These are phyloP conservation scores for Solanum chilense DNA, from an alignment of 257 asterid species.

Conservation along the genomic window DNA sequence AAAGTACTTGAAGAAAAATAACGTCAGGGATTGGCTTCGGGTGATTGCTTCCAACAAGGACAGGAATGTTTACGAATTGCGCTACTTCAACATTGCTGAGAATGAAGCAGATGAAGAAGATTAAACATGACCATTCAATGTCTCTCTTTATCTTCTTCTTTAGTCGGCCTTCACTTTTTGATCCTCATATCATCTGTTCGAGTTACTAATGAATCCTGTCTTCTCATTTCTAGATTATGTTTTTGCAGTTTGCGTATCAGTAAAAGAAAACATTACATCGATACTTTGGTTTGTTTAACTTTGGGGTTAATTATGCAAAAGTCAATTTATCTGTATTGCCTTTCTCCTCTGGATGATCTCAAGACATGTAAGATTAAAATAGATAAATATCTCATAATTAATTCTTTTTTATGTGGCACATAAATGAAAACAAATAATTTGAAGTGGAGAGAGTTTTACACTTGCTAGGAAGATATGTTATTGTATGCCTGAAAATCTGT, in stretches of 20 bases:
- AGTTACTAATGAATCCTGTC: neutral
- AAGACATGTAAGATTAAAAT: too few relatives aligned
- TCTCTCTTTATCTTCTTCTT: neutral
- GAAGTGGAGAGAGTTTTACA: neutral
- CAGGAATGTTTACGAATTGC: constrained; percentile 54
- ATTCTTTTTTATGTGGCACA: too few relatives aligned
- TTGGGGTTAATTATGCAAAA: neutral
- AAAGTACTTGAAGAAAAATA: constrained; percentile 76
- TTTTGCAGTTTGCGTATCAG: neutral
- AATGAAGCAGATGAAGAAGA: constrained; percentile 66
- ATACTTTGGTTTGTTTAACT: neutral
- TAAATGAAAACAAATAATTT: too few relatives aligned
- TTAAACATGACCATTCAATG: neutral
- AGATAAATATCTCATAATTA: too few relatives aligned
- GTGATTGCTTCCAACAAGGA: constrained; percentile 80
- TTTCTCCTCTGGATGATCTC: neutral
- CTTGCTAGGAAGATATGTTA: neutral
- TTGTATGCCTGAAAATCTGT: neutral
- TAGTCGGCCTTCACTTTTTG: neutral
- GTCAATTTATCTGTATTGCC: neutral
- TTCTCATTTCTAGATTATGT: neutral
- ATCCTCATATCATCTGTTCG: neutral
- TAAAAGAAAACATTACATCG: neutral
- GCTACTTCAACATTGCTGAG: constrained; percentile 84
- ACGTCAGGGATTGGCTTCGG: constrained; percentile 79